Evolutionary conservation across 2,329 filamentous ascomycete species (phyloP).

Genomic region (Xylariaceae sp.): DNA sequence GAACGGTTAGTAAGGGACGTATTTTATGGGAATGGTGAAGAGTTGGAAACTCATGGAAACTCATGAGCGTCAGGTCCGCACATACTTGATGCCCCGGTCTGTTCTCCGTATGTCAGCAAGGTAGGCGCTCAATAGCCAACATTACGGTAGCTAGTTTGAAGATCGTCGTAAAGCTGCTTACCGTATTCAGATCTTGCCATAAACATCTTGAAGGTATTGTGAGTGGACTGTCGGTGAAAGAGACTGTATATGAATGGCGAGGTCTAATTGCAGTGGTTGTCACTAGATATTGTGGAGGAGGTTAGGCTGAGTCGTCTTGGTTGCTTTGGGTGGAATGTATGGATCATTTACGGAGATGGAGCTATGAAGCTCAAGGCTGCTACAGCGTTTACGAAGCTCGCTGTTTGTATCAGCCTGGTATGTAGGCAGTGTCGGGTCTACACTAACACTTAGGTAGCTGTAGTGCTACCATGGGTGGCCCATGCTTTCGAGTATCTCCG

Average conservation of each 20-base stretch:
- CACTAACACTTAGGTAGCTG: too few relatives aligned
- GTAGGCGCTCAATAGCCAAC: conserved; percentile 4
- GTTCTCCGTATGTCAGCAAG: conserved; percentile 44
- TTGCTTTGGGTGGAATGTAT: conserved; percentile 15
- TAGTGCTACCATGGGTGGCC: neutral
- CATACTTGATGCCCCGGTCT: conserved; percentile 98
- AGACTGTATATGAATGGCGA: neutral
- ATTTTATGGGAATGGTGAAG: neutral
- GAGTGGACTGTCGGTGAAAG: conserved; percentile 16
- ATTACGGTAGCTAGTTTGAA: conserved; percentile 22
- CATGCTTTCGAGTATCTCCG: neutral
- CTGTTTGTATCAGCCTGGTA: neutral
- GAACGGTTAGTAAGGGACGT: conserved; percentile 14
- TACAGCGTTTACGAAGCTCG: conserved; percentile 44
- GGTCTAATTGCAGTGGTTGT: neutral
- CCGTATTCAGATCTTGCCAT: conserved; percentile 99
- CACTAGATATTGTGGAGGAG: conserved; percentile 14
- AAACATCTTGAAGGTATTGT: conserved; percentile 79
- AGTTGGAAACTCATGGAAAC: conserved; percentile 11
- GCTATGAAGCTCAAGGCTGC: conserved; percentile 43
- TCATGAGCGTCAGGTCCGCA: conserved; percentile 30
- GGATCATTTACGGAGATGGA: conserved; percentile 19
- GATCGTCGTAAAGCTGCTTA: conserved; percentile 55
- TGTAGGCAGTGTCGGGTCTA: too few relatives aligned
- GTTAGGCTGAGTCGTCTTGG: conserved; percentile 17